Percentiles rank a stretch among this genome's conserved stretches.
Conservation (phyloP, 75 land plant species). For the Larix kaempferi region DNA sequence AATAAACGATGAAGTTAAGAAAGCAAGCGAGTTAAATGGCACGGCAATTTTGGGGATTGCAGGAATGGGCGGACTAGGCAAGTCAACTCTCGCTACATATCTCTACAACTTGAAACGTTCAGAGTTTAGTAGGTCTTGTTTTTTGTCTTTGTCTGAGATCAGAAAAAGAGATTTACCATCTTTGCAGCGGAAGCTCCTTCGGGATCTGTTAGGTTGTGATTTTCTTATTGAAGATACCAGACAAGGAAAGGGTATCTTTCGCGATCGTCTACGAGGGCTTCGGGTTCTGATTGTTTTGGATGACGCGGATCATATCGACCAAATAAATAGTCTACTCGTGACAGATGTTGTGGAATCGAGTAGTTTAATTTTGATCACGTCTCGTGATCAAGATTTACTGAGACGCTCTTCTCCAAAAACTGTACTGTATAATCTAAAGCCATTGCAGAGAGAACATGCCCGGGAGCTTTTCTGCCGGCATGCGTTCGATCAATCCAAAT, state of each 20-base stretch:
- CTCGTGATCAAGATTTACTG: not conserved
- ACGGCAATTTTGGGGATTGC: not conserved
- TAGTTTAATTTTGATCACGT: not conserved
- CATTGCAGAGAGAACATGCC: not conserved
- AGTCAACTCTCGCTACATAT: not conserved
- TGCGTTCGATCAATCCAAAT: not conserved
- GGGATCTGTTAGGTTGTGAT: not conserved
- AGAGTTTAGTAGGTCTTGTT: not conserved
- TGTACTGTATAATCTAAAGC: not conserved
- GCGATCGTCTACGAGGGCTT: not conserved
- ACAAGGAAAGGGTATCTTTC: not conserved
- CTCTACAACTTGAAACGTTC: not conserved
- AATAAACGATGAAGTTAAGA: not conserved
- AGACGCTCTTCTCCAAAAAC: not conserved
- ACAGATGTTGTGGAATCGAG: not conserved
- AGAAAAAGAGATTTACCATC: not conserved
- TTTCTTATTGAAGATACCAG: not conserved
- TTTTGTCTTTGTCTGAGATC: not conserved
- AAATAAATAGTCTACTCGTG: not conserved
- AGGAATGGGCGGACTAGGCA: not conserved
- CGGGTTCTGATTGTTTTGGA: not conserved
- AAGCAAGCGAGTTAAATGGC: not conserved
- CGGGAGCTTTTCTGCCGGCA: not conserved
- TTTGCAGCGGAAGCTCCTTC: not conserved
- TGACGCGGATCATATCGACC: not conserved